These are phyloP conservation scores for Endotrypanum monterogeii DNA, from an alignment of 208 protist species.

Conservation along the genomic window DNA sequence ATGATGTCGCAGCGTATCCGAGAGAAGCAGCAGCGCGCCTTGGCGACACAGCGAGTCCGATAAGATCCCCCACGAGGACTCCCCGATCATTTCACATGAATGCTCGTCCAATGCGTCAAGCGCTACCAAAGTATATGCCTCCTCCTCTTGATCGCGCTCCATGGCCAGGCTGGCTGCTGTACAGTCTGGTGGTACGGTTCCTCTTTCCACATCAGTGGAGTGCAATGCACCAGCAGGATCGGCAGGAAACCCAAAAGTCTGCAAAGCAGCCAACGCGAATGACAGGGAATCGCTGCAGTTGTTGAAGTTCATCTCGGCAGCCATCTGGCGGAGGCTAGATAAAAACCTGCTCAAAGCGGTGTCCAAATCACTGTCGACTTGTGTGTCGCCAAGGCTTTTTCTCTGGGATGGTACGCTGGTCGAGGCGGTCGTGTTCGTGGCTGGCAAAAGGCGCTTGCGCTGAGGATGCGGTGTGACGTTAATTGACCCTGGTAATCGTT, in stretches of 20 bases:
- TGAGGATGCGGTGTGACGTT: conserved; percentile 3
- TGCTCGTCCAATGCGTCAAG: conserved; percentile 15
- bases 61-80: neutral
- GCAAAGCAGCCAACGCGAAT: conserved; percentile 1
- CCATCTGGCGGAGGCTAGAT: neutral
- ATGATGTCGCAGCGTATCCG: conserved; percentile 10
- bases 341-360: neutral
- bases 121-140: conserved; percentile 16
- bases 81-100: neutral
- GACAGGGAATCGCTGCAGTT: neutral
- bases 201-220: conserved; percentile 14
- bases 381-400: neutral
- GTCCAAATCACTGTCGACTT: neutral
- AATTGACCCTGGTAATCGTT: neutral
- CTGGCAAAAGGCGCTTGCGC: conserved; percentile 10
- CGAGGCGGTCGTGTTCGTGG: neutral
- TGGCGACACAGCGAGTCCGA: conserved; percentile 16
- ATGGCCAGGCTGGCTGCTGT: conserved; percentile 17
- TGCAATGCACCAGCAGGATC: neutral
- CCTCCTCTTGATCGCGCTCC: conserved; percentile 18
- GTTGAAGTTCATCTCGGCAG: neutral
- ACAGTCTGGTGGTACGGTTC: conserved; percentile 9
- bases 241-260: neutral
- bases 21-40: conserved; percentile 26
- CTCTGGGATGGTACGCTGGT: too few species aligned